These are phyloP conservation scores for Buddleja alternifolia DNA, from an alignment of 257 asterid genomes.

Conservation along the genomic window DNA sequence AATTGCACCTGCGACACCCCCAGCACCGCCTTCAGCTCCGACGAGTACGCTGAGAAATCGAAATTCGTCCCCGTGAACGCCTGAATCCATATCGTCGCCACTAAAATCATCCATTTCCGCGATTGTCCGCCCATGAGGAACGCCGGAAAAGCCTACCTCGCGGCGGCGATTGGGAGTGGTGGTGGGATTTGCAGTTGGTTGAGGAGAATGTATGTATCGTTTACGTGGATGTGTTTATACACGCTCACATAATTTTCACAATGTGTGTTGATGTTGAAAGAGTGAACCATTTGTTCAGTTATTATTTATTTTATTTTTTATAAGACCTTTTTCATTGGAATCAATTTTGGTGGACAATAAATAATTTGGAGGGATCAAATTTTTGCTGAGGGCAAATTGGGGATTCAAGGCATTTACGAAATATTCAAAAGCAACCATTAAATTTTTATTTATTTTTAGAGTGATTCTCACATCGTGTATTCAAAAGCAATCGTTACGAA, in stretches of 20 bases:
- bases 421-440: too few relatives aligned
- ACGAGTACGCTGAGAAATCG: conserved; percentile 88
- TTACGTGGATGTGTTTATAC: conserved; percentile 51
- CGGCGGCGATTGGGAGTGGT: conserved; percentile 15
- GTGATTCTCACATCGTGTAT: too few relatives aligned
- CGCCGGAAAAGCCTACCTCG: conserved; percentile 1
- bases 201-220: background rate
- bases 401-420: too few relatives aligned
- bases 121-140: conserved; percentile 55
- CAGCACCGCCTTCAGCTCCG: conserved; percentile 68
- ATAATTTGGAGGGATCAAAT: too few relatives aligned
- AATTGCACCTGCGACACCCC: conserved; percentile 87
- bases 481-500: too few relatives aligned
- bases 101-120: conserved; percentile 81
- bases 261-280: background rate
- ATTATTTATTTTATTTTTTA: background rate
- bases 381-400: too few relatives aligned
- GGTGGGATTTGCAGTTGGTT: background rate
- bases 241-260: conserved; percentile 22
- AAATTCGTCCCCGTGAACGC: conserved; percentile 91
- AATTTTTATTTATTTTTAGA: too few relatives aligned
- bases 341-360: too few relatives aligned
- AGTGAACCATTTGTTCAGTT: background rate
- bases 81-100: conserved; percentile 87
- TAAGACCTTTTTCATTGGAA: background rate